These are phyloP conservation scores for Xylaria sp. DNA, from an alignment of 2,329 filamentous ascomycete genomes.

Conservation along the genomic window DNA sequence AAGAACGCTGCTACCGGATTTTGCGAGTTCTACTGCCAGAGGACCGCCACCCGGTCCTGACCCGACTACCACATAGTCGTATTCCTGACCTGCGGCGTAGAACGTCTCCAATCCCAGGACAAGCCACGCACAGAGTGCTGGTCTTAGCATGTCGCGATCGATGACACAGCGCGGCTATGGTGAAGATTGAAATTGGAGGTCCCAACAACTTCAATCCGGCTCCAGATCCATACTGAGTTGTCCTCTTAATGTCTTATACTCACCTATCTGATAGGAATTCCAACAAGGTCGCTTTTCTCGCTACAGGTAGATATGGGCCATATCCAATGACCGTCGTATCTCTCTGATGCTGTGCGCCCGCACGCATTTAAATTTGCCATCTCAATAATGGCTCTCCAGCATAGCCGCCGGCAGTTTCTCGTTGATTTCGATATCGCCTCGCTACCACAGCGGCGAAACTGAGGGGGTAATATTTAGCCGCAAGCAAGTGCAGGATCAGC, in stretches of 20 bases:
- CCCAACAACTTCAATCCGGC: background rate
- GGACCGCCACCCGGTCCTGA: constrained; percentile 65
- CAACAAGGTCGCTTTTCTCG: background rate
- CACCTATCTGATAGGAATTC: background rate
- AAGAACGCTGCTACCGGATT: constrained; percentile 64
- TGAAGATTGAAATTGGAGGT: background rate
- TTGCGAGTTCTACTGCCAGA: constrained; percentile 63
- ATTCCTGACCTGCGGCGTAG: constrained; percentile 37
- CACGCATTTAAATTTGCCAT: background rate
- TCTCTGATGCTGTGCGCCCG: background rate
- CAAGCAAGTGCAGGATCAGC: constrained; percentile 16
- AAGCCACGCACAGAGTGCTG: background rate
- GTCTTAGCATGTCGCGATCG: background rate
- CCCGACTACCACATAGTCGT: constrained; percentile 68
- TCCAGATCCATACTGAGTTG: background rate
- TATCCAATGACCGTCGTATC: background rate
- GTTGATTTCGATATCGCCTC: background rate
- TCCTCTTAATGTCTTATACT: constrained; percentile 7
- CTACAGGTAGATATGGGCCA: background rate
- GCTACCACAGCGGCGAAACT: background rate
- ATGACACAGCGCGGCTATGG: background rate
- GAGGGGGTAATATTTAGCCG: constrained; percentile 22
- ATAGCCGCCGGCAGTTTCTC: constrained; percentile 14
- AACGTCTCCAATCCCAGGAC: background rate
- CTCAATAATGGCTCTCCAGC: constrained; percentile 3